Base-by-base conservation (phyloP, 306 rosid species). In the Inga laurina region DNA sequence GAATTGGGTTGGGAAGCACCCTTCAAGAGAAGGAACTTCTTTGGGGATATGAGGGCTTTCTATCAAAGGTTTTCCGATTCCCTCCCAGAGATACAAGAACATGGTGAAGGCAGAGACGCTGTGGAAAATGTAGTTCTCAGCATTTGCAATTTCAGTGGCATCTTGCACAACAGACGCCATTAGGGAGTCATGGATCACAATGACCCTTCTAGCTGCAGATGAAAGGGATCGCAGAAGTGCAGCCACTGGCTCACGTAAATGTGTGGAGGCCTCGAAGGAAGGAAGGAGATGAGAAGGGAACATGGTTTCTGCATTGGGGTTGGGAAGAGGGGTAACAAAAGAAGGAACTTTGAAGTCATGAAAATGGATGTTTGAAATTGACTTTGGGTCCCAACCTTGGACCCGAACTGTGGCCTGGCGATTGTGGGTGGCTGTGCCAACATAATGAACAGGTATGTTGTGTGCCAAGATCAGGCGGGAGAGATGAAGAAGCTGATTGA, bases 401-500 rank as follows among this genome's bases (percentile, higher is more conserved):
- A 80, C 41, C 3, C 94, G 92, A 30, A 22, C 39, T 76, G 9
- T 87, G 61, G 88, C 95, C 64, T 91, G 97, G 48, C 81, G 89
- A 69, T 85, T 88, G 87, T 90, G 92, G 35, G 56, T 76, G 70
- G 91, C 12, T 3, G 93, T 43, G 41, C 90, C 84, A 24, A 86
- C 89, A 78, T 61, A 91, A 82, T 92, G 92, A 56, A 92, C 87
- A 1, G 93, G 91, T 34, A 92, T 84, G 59, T 87, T 61, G 81
- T 83, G 78, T 62, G 87, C 64, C 19, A 81, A 43, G 76, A 94
- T 64, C 3, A 87, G 85, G 72, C 86, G 87, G 19, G 93, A 86
- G 68, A 91, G 86, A 79, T 92, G 97, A 64, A 94, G 87, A 71
- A 94, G 92, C 48, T 90, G 98, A 80, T 94, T 94, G 34, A 94